phyloP scores from a whole-genome alignment of 2,329 filamentous ascomycete genomes.

The Colletotrichum sp. region DNA sequence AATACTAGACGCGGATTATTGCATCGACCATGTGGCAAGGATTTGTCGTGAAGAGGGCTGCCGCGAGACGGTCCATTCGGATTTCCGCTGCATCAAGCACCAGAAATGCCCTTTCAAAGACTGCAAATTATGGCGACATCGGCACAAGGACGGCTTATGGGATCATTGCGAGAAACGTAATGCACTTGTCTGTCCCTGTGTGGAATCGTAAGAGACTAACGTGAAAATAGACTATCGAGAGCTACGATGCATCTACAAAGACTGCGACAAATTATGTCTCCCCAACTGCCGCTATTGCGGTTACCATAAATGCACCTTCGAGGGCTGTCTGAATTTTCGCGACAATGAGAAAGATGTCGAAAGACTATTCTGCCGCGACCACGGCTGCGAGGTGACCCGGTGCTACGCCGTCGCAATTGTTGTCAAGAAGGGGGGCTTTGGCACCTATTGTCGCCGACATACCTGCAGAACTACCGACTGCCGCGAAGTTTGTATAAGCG shows the following conservation, averaged over 20 bases:
- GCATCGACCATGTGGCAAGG: neutral
- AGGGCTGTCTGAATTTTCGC: slow-evolving; percentile 6
- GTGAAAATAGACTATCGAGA: neutral
- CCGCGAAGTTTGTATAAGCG: neutral
- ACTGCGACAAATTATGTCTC: neutral
- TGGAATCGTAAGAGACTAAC: neutral
- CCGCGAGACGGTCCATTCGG: neutral
- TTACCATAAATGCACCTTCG: slow-evolving; percentile 11
- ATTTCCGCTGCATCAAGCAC: neutral
- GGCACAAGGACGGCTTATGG: neutral
- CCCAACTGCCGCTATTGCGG: neutral
- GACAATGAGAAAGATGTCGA: slow-evolving; percentile 4
- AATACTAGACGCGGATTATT: neutral
- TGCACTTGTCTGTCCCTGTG: neutral
- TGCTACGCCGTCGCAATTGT: slow-evolving; percentile 9
- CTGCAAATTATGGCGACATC: neutral
- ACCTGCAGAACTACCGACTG: slow-evolving; percentile 8
- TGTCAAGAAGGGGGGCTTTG: neutral
- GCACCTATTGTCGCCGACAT: slow-evolving; percentile 9
- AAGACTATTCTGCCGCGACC: slow-evolving; percentile 6
- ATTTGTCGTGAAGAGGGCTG: slow-evolving; percentile 8
- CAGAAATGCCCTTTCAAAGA: slow-evolving; percentile 11
- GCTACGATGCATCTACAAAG: neutral
- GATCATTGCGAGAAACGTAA: slow-evolving; percentile 14
- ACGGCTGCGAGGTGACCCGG: neutral